phyloP scores from a whole-genome alignment of 495 filamentous ascomycete genomes.

The Penicillium paxilli region DNA sequence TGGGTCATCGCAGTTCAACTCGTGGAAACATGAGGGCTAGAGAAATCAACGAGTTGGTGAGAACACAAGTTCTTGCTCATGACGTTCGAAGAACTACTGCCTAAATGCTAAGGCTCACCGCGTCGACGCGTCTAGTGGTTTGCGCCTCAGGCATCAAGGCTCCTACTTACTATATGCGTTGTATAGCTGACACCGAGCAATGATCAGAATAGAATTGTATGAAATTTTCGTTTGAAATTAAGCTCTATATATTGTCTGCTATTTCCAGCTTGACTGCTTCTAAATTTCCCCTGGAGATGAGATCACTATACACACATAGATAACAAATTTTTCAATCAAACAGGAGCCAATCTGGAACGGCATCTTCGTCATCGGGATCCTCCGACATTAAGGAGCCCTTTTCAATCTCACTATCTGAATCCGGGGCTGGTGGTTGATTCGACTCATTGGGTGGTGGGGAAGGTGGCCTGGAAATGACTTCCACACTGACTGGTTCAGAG shows the following conservation, averaged over 20 bases:
- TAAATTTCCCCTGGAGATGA: no score
- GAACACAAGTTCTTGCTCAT: slow-evolving; percentile 4
- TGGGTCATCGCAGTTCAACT: slow-evolving; percentile 37
- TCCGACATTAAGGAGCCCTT: slow-evolving; percentile 53
- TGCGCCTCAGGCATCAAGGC: background rate
- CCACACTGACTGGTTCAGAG: slow-evolving; percentile 29
- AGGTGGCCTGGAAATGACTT: slow-evolving; percentile 18
- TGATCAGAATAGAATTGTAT: background rate
- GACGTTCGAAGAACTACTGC: slow-evolving; percentile 15
- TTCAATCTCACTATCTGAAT: slow-evolving; percentile 39
- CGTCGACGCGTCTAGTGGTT: slow-evolving; percentile 27
- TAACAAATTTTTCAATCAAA: slow-evolving; percentile 6
- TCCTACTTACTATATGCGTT: background rate
- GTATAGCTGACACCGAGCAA: no score
- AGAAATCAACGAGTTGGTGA: background rate
- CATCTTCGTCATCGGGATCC: slow-evolving; percentile 69
- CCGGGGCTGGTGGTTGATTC: slow-evolving; percentile 7
- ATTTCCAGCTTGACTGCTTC: no score
- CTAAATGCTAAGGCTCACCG: slow-evolving; percentile 13
- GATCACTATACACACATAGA: no score
- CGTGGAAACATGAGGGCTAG: slow-evolving; percentile 15
- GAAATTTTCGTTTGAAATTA: background rate
- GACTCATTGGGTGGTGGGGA: slow-evolving; percentile 15
- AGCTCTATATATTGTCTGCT: no score
- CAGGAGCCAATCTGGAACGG: slow-evolving; percentile 64